These are phyloP conservation scores for Nicotiana attenuata DNA, from an alignment of 257 asterid species.

Conservation along the genomic window DNA sequence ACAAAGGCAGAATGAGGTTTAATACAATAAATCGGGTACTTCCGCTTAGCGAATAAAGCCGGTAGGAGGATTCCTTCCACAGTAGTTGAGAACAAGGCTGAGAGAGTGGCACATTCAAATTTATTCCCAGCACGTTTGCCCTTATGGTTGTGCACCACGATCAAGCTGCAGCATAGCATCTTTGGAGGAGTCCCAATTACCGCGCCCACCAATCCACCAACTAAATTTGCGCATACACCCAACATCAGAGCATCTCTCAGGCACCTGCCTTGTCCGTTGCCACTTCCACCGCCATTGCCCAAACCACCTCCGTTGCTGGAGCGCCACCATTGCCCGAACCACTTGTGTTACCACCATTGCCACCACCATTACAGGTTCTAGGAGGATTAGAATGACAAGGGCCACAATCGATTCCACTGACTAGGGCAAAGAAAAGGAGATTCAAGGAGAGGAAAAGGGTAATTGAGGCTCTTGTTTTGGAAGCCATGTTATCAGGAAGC, in stretches of 20 bases:
- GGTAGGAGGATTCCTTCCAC: too few species aligned
- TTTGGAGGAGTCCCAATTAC: slow-evolving; percentile 21
- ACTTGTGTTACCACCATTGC: neutral
- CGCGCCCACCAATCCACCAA: slow-evolving; percentile 14
- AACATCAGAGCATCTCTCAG: slow-evolving; percentile 22
- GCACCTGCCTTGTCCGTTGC: slow-evolving; percentile 12
- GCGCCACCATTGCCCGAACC: neutral
- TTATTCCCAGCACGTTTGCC: too few species aligned
- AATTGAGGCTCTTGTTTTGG: neutral
- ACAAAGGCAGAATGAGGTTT: too few species aligned
- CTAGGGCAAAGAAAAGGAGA: slow-evolving; percentile 15
- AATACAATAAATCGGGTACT: too few species aligned
- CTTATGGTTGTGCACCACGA: neutral
- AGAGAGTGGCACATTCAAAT: too few species aligned
- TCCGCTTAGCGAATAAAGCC: too few species aligned
- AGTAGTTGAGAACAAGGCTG: too few species aligned
- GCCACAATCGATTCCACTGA: slow-evolving; percentile 10
- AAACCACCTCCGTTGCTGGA: neutral
- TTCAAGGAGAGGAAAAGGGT: slow-evolving; percentile 14
- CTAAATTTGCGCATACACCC: slow-evolving; percentile 27
- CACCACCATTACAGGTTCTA: neutral
- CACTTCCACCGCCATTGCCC: neutral
- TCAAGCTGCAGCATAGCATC: slow-evolving; percentile 24
- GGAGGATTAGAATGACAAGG: neutral
- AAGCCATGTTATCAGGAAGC: too few species aligned